Evolutionary conservation across 164 flowering plant species (phyloP).

Genomic region (Sedum album): DNA sequence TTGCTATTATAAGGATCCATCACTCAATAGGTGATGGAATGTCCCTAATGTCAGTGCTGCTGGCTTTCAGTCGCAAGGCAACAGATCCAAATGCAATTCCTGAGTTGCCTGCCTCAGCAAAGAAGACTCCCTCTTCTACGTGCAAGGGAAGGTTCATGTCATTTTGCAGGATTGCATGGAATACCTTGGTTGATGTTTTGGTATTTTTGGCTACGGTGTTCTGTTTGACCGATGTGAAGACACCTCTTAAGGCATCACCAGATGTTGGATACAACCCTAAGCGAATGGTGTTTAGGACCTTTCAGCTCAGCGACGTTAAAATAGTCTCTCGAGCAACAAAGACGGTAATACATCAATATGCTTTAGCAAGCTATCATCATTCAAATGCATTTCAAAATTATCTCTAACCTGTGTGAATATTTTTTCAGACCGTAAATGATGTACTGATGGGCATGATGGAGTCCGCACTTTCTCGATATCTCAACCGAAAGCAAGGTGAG

Average conservation of each 20-base stretch:
- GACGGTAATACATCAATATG: not conserved
- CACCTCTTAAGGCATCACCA: slow-evolving; percentile 23
- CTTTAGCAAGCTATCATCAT: not conserved
- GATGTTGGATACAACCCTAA: slow-evolving; percentile 11
- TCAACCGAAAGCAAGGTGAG: slow-evolving; percentile 1
- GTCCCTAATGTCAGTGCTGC: slow-evolving; percentile 33
- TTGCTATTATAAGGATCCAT: slow-evolving; percentile 22
- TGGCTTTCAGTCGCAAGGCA: slow-evolving; percentile 25
- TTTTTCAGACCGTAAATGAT: not conserved
- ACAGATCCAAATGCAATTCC: slow-evolving; percentile 20
- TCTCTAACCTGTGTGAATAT: no score
- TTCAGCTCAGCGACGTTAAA: not conserved
- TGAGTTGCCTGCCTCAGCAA: slow-evolving; percentile 13
- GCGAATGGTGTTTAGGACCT: not conserved
- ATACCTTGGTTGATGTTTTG: slow-evolving; percentile 24
- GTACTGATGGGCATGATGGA: slow-evolving; percentile 8
- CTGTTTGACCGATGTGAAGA: slow-evolving; percentile 32
- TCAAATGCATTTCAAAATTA: not conserved
- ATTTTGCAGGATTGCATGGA: slow-evolving; percentile 15
- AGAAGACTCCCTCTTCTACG: not conserved
- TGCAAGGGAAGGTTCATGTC: slow-evolving; percentile 12
- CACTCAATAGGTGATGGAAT: slow-evolving; percentile 44
- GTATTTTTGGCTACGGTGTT: slow-evolving; percentile 23
- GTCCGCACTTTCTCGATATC: slow-evolving; percentile 8
- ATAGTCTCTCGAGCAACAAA: slow-evolving; percentile 1